Percentiles rank a stretch among this genome's conserved stretches.
These are phyloP conservation scores for Ogataea paradorogensis DNA, from an alignment of 805 yeast genomes.

Conservation along the genomic window DNA sequence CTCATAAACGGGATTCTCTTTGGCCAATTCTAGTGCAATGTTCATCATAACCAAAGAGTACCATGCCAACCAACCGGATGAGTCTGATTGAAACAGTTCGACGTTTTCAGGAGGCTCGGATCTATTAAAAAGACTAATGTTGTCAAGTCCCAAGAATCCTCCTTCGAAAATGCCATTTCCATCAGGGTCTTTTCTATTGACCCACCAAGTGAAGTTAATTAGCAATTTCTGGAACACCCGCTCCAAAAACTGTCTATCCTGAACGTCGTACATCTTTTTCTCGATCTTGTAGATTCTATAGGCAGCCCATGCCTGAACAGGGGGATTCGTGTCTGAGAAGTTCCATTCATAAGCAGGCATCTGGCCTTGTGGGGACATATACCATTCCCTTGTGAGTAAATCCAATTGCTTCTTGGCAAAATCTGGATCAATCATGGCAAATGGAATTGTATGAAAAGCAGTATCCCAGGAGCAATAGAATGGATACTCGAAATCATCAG, in stretches of 20 bases:
- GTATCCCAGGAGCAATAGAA: conserved; percentile 97
- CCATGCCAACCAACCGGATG: conserved; percentile 98
- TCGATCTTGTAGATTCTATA: conserved; percentile 86
- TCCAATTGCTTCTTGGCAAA: conserved; percentile 89
- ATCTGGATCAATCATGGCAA: conserved; percentile 90
- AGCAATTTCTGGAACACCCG: conserved; percentile 88
- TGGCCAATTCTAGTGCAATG: conserved; percentile 87
- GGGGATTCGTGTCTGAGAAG: conserved; percentile 93
- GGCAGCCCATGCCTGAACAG: conserved; percentile 96
- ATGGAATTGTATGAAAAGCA: conserved; percentile 90
- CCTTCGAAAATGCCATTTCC: conserved; percentile 93
- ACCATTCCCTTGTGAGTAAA: conserved; percentile 88
- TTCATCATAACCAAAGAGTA: conserved; percentile 87
- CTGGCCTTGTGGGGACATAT: conserved; percentile 98
- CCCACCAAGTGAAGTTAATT: conserved; percentile 97
- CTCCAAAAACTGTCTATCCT: conserved; percentile 80
- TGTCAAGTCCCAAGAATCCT: conserved; percentile 89
- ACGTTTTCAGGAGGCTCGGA: conserved; percentile 97
- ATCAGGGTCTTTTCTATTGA: conserved; percentile 79
- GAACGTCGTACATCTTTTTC: conserved; percentile 76
- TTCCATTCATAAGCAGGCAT: conserved; percentile 97
- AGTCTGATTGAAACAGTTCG: conserved; percentile 85
- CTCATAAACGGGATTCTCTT: conserved; percentile 80
- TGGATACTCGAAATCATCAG: conserved; percentile 96
- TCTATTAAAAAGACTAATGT: conserved; percentile 88